Percentiles rank a stretch among this genome's conserved stretches.
phyloP scores from a whole-genome alignment of 1,139 yeast genomes.

The Pichia sp. region DNA sequence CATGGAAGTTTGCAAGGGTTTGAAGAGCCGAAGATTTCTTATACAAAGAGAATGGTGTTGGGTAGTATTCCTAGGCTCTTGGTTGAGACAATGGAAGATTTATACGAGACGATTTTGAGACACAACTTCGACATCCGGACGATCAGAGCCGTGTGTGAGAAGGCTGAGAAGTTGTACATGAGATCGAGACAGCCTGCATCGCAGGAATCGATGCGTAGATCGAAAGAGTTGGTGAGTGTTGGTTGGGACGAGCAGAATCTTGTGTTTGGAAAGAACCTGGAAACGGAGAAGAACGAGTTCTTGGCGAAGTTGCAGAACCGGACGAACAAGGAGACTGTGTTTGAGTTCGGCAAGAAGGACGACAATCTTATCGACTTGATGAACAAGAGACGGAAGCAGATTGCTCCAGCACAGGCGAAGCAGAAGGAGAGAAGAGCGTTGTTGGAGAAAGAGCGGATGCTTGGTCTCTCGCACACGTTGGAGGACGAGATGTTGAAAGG shows the following conservation, averaged over 20 bases:
- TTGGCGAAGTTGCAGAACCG: slow-evolving; percentile 68
- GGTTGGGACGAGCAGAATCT: slow-evolving; percentile 91
- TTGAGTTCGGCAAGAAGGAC: slow-evolving; percentile 74
- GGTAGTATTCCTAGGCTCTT: slow-evolving; percentile 77
- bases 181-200: slow-evolving; percentile 88
- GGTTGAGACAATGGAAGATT: slow-evolving; percentile 69
- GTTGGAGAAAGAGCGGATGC: slow-evolving; percentile 67
- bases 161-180: slow-evolving; percentile 84
- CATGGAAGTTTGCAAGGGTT: slow-evolving; percentile 32
- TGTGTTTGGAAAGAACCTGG: slow-evolving; percentile 67
- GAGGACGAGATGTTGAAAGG: slow-evolving; percentile 60
- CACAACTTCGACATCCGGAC: slow-evolving; percentile 67
- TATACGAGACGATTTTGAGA: slow-evolving; percentile 56
- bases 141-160: slow-evolving; percentile 65
- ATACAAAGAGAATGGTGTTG: slow-evolving; percentile 71
- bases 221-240: slow-evolving; percentile 71
- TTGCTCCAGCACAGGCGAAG: slow-evolving; percentile 71
- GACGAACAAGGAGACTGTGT: slow-evolving; percentile 79
- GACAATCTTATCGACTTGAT: slow-evolving; percentile 76
- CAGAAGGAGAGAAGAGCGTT: slow-evolving; percentile 68
- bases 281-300: slow-evolving; percentile 68
- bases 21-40: slow-evolving; percentile 55
- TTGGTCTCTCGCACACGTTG: slow-evolving; percentile 68
- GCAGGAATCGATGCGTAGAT: slow-evolving; percentile 73
- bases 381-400: slow-evolving; percentile 79